A percentile compares a stretch with the other conserved stretches of the same genome.
Evolutionary conservation across 192 early-diverging fungal genomes (phyloP).

Genomic region (Podila epigama): DNA sequence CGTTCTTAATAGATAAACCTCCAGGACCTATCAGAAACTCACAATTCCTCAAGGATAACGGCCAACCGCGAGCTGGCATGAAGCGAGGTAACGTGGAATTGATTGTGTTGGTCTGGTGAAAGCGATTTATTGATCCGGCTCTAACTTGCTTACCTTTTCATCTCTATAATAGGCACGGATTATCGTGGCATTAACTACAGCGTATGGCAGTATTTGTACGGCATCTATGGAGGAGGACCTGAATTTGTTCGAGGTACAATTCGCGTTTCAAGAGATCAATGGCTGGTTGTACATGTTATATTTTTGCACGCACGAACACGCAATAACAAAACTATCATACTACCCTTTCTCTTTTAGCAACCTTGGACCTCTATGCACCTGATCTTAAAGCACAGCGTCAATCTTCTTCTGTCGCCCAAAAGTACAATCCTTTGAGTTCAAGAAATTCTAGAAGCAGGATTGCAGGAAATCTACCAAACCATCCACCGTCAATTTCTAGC

Average conservation of each 20-base stretch:
- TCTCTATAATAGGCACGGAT: slow-evolving; percentile 20
- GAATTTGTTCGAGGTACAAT: slow-evolving; percentile 50
- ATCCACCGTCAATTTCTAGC: no score
- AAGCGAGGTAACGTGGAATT: slow-evolving; percentile 30
- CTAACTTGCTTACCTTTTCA: not conserved
- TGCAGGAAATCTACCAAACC: no score
- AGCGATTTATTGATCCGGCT: not conserved
- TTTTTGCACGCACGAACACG: no score
- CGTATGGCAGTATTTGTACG: slow-evolving; percentile 49
- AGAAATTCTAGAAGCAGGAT: no score
- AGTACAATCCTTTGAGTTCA: not conserved
- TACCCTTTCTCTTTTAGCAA: slow-evolving; percentile 6
- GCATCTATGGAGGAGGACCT: slow-evolving; percentile 51
- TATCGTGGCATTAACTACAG: slow-evolving; percentile 47
- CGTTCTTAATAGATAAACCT: slow-evolving; percentile 16
- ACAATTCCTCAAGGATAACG: slow-evolving; percentile 49
- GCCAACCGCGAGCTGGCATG: slow-evolving; percentile 50
- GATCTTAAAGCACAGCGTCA: slow-evolving; percentile 11
- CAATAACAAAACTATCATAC: not conserved
- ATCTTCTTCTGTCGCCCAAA: not conserved
- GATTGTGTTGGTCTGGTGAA: not conserved
- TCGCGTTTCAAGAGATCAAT: not conserved
- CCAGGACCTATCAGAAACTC: slow-evolving; percentile 50
- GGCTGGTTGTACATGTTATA: not conserved
- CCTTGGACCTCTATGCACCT: slow-evolving; percentile 39